These are phyloP conservation scores for Schoenoplectus triqueter DNA, from an alignment of 202 grass and related monocot genomes.

Conservation along the genomic window DNA sequence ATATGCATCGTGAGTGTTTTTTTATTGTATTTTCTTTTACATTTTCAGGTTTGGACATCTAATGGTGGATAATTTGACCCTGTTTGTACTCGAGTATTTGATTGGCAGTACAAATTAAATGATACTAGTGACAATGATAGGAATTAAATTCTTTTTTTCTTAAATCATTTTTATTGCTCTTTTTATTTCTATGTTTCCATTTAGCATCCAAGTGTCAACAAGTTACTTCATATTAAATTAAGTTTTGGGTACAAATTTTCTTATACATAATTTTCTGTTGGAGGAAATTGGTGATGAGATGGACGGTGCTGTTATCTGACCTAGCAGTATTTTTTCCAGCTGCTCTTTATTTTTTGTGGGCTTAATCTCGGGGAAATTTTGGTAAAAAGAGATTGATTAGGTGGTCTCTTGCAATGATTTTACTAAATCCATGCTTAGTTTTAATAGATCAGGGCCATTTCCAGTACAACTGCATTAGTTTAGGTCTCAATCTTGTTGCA, in stretches of 20 bases:
- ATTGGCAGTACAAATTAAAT: too few relatives aligned
- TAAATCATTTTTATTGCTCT: too few relatives aligned
- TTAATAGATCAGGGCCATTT: constrained; percentile 95
- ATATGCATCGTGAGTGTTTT: too few relatives aligned
- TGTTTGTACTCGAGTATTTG: too few relatives aligned
- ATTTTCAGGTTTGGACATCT: too few relatives aligned
- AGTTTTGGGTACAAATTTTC: neutral
- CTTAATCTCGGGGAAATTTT: constrained; percentile 45
- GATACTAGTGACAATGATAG: too few relatives aligned
- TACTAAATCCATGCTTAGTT: constrained; percentile 76
- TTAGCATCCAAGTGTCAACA: too few relatives aligned
- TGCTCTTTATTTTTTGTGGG: constrained; percentile 70
- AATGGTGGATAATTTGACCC: too few relatives aligned
- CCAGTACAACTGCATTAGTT: constrained; percentile 97
- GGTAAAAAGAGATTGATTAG: constrained; percentile 32
- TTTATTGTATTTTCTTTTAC: too few relatives aligned
- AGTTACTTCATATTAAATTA: too few relatives aligned
- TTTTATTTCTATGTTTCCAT: neutral
- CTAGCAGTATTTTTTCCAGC: constrained; percentile 68
- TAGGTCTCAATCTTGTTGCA: constrained; percentile 76
- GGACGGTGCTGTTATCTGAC: constrained; percentile 88
- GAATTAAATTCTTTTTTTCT: too few relatives aligned
- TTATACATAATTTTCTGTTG: constrained; percentile 7
- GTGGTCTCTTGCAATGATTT: constrained; percentile 79
- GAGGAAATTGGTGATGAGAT: constrained; percentile 92